These are phyloP conservation scores for Inosperma sp. DNA, from an alignment of 768 basidiomycete genomes.

Conservation along the genomic window DNA sequence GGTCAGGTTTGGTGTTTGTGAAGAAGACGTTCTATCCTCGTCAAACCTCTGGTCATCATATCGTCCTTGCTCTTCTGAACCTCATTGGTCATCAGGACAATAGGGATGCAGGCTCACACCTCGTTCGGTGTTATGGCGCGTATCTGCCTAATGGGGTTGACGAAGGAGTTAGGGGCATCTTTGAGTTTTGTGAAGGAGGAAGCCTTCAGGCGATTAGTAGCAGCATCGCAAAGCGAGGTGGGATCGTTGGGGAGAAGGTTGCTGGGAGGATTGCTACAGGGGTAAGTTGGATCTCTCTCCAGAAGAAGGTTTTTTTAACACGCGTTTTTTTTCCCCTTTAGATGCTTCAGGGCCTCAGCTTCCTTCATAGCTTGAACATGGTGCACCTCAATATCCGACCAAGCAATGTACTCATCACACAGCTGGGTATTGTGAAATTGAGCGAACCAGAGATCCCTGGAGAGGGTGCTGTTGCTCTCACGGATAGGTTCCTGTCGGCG, in stretches of 20 bases:
- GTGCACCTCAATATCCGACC: slow-evolving; percentile 14
- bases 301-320: slow-evolving; percentile 2
- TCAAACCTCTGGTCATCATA: slow-evolving; percentile 87
- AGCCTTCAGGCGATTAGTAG: slow-evolving; percentile 87
- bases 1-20: slow-evolving; percentile 78
- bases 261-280: slow-evolving; percentile 91
- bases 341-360: slow-evolving; percentile 13
- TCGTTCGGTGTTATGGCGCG: slow-evolving; percentile 88
- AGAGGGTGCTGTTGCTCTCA: slow-evolving; percentile 8
- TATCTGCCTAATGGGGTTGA: slow-evolving; percentile 84
- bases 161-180: slow-evolving; percentile 84
- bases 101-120: slow-evolving; percentile 46
- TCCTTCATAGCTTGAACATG: slow-evolving; percentile 10
- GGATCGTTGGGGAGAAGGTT: slow-evolving; percentile 82
- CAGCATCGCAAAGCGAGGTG: slow-evolving; percentile 73
- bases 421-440: slow-evolving; percentile 12
- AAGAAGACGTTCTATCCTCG: slow-evolving; percentile 91
- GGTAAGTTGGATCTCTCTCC: no score
- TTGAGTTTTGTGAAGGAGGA: slow-evolving; percentile 89
- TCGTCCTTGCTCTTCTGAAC: slow-evolving; percentile 87
- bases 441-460: slow-evolving; percentile 14
- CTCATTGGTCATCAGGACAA: slow-evolving; percentile 72
- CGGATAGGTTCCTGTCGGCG: slow-evolving; percentile 5
- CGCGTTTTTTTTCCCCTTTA: slow-evolving; percentile 1
- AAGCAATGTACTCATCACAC: slow-evolving; percentile 11